Conservation (phyloP, 2,329 filamentous ascomycete species). For the Cryphonectria carpinicola region DNA sequence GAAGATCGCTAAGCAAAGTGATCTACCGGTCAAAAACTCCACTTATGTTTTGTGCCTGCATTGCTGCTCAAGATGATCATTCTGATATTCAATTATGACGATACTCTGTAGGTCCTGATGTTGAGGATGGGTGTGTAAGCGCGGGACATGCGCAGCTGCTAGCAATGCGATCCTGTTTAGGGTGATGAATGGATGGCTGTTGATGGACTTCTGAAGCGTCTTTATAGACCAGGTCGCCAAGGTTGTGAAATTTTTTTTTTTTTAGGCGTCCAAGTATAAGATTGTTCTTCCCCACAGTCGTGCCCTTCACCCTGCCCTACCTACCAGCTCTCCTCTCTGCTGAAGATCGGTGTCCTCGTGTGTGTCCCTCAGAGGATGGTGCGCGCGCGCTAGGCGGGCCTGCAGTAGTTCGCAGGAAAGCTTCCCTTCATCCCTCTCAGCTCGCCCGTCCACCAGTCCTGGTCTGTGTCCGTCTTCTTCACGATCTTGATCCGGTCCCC, state of each 20-base stretch:
- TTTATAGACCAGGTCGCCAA: neutral
- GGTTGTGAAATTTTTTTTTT: too few species aligned
- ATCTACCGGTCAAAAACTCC: neutral
- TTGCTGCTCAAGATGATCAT: neutral
- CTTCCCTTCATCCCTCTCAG: conserved; percentile 67
- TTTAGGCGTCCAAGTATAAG: neutral
- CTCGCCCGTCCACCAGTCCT: conserved; percentile 91
- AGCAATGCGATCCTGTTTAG: neutral
- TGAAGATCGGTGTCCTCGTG: neutral
- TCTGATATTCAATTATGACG: neutral
- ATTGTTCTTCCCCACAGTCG: neutral
- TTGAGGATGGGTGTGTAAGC: neutral
- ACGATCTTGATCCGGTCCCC: conserved; percentile 78
- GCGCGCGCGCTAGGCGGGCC: conserved; percentile 37
- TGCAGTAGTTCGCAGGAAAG: conserved; percentile 86
- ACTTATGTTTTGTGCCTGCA: neutral
- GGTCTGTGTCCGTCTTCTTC: conserved; percentile 76
- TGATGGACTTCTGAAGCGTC: neutral
- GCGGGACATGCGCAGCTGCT: neutral
- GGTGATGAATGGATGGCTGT: neutral
- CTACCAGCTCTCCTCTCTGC: neutral
- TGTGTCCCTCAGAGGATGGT: neutral
- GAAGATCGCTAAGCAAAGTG: neutral
- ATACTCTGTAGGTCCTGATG: neutral
- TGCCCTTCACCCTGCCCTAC: neutral